Conservation (phyloP, 2,329 filamentous ascomycete species). For the Ophiostoma triangulosporum region DNA sequence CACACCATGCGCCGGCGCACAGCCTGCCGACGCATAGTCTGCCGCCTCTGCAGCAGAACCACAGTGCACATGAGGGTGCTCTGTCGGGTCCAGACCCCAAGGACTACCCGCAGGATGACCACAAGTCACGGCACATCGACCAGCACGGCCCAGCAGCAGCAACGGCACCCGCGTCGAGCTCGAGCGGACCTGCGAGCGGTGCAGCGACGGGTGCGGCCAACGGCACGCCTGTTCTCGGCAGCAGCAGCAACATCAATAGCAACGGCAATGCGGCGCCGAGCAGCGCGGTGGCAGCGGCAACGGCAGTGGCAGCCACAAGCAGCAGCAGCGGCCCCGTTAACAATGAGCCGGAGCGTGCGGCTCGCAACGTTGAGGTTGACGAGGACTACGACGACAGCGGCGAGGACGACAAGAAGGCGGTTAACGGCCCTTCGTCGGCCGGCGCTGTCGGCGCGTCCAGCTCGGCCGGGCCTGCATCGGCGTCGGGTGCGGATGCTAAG, state of each 20-base stretch:
- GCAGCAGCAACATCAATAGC: background rate
- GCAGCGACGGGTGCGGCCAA: constrained; percentile 15
- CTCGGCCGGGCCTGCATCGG: constrained; percentile 23
- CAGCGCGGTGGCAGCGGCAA: background rate
- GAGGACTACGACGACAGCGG: constrained; percentile 95
- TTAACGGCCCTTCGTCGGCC: constrained; percentile 7
- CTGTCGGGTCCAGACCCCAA: constrained; percentile 33
- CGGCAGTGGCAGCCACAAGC: background rate
- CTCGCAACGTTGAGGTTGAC: constrained; percentile 91
- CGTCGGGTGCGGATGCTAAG: constrained; percentile 36
- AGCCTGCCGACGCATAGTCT: constrained; percentile 44
- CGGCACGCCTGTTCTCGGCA: background rate
- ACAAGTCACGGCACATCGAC: constrained; percentile 30
- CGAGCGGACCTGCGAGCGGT: background rate
- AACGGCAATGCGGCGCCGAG: background rate
- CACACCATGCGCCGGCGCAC: constrained; percentile 63
- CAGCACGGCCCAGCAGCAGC: constrained; percentile 30
- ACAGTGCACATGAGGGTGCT: constrained; percentile 39
- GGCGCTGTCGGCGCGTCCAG: constrained; percentile 12
- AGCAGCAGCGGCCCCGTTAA: background rate
- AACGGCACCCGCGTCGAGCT: constrained; percentile 28
- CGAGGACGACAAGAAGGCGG: constrained; percentile 62
- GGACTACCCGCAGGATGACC: constrained; percentile 43
- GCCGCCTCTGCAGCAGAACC: constrained; percentile 47
- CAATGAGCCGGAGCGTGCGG: constrained; percentile 68